Evolutionary conservation across 805 yeast genomes (phyloP).

Genomic region (Candida andamanensis): DNA sequence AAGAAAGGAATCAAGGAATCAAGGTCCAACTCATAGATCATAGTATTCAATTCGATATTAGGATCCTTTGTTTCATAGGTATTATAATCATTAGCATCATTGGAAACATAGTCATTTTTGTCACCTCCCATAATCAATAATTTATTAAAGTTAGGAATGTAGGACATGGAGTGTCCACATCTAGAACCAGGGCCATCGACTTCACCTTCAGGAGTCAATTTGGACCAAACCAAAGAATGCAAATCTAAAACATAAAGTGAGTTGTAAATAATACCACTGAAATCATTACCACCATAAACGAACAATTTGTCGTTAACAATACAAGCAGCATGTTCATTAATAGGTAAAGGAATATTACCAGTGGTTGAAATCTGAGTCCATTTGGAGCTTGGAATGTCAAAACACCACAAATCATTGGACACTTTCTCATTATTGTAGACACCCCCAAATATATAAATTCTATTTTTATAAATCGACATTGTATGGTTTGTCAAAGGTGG

Average conservation of each 20-base stretch:
- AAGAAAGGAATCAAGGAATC: constrained; percentile 33
- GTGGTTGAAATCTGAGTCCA: constrained; percentile 71
- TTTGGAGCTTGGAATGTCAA: constrained; percentile 58
- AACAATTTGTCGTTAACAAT: constrained; percentile 73
- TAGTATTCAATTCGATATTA: constrained; percentile 47
- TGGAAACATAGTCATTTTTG: constrained; percentile 58
- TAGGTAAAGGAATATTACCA: constrained; percentile 77
- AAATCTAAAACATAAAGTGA: constrained; percentile 74
- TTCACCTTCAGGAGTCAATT: constrained; percentile 46
- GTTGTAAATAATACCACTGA: constrained; percentile 61
- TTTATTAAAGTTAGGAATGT: constrained; percentile 58
- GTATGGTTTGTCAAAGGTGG: constrained; percentile 91
- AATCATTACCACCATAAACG: constrained; percentile 85
- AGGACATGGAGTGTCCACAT: constrained; percentile 87
- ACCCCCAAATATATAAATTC: constrained; percentile 89
- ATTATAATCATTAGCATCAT: constrained; percentile 44
- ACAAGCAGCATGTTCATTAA: constrained; percentile 88
- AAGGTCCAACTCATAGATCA: constrained; percentile 60
- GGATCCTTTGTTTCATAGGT: constrained; percentile 45
- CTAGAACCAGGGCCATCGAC: constrained; percentile 69
- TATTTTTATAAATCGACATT: constrained; percentile 73
- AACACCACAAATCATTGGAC: constrained; percentile 74
- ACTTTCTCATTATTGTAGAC: constrained; percentile 62
- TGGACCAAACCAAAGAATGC: constrained; percentile 66
- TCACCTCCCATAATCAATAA: constrained; percentile 91